Base-by-base conservation (phyloP, 305 asterid genomes). In the Fraxinus baroniana region DNA sequence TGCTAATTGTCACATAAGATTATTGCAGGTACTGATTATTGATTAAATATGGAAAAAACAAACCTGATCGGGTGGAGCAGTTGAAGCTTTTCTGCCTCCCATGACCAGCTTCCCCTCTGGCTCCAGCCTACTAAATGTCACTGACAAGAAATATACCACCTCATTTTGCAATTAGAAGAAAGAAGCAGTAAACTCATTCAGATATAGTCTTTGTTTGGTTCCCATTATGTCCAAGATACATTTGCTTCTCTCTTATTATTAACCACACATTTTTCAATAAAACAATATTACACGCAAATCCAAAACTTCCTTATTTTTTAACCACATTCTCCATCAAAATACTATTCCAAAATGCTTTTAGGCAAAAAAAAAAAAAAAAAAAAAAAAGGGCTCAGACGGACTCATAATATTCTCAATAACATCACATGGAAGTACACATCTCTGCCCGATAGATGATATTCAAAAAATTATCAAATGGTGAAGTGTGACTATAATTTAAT, bases 71-170 rank as follows among this genome's bases (percentile, higher is more conserved):
- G 86, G 36, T 35, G 90, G 82, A 84, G 88, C 71, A 24, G 88
- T 79, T 76, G 93, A 83, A 83, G 91, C 88, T 89, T 94, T 96
- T 85, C 98, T 92, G 87, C 97, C 92, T 41, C 98, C 98, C 96
- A 96, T 93, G 84, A 96, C 93, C 90, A 96, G 87, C 89, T 87
- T 93, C 86, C 98, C 98, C 89, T 93, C 97, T 39, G 98, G 98
- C 87, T 94, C 98, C 89, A 91, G 86, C 89, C 98, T 90, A 86
- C 99, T 93, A 88, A 96, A 96, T 39, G 95, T 94, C 82, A 96
- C 99, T 96, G 98, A 85, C 55, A 87, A 39, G 79, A 77, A 85
- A 84, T 68, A 85, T 64, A 41, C 83, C 57, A 55, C 70, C 82
- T 82, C 82, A 89, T 81, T 84, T 87, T 83, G 81, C 75, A 80